Evolutionary conservation across 2,329 filamentous ascomycete species (phyloP).

Genomic region (Macrophomina tecta): DNA sequence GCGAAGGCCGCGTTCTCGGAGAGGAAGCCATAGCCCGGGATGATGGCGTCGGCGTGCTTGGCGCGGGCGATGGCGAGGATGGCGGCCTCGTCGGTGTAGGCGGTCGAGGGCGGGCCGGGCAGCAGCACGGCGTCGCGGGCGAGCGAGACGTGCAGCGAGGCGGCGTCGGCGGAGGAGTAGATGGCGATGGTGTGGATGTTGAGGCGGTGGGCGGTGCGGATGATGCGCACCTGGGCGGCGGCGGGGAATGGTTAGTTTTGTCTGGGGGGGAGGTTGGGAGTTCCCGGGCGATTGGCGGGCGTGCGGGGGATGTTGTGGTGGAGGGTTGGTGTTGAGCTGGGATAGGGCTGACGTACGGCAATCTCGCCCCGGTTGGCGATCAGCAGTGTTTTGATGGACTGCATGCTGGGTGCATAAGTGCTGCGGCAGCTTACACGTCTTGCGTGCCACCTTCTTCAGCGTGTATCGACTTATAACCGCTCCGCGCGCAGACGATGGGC

Average conservation of each 20-base stretch:
- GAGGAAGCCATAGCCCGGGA: constrained; percentile 72
- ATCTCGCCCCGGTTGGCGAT: constrained; percentile 68
- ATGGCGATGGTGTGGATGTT: constrained; percentile 61
- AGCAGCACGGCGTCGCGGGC: constrained; percentile 62
- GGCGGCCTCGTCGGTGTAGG: constrained; percentile 55
- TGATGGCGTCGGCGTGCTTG: constrained; percentile 61
- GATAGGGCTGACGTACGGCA: constrained; percentile 42
- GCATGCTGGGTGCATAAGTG: constrained; percentile 37
- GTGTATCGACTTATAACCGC: constrained; percentile 1
- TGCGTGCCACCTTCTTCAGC: neutral
- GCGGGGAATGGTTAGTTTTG: neutral
- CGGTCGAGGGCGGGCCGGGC: constrained; percentile 53
- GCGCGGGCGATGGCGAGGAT: constrained; percentile 61
- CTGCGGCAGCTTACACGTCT: neutral
- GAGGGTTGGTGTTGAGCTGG: neutral
- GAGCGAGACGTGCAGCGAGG: constrained; percentile 59
- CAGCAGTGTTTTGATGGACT: constrained; percentile 58
- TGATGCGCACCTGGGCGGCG: constrained; percentile 51
- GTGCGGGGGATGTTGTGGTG: neutral
- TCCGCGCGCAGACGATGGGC: neutral
- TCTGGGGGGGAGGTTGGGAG: neutral
- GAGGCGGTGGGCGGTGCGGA: constrained; percentile 57
- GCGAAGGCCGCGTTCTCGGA: constrained; percentile 70
- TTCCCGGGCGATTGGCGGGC: neutral
- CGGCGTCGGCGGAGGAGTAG: constrained; percentile 63